phyloP scores from a whole-genome alignment of 805 yeast genomes.

The Monosporozyma solicola region DNA sequence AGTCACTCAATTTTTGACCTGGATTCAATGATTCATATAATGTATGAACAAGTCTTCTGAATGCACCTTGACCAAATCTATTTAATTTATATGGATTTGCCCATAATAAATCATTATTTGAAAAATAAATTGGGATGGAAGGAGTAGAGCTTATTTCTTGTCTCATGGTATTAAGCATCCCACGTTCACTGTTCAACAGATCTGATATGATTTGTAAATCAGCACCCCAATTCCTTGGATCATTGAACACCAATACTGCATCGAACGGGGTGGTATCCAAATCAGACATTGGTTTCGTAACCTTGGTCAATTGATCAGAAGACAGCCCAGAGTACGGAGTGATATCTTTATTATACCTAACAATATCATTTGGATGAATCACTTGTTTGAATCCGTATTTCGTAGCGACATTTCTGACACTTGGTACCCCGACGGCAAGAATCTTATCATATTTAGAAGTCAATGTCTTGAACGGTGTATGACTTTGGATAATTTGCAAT shows the following conservation, averaged over 20 bases:
- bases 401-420: constrained; percentile 63
- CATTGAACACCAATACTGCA: constrained; percentile 76
- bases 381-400: constrained; percentile 73
- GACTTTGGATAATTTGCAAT: constrained; percentile 72
- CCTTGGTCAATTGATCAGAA: constrained; percentile 36
- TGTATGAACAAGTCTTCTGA: constrained; percentile 52
- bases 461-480: constrained; percentile 70
- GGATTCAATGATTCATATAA: constrained; percentile 46
- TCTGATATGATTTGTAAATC: constrained; percentile 75
- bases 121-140: constrained; percentile 63
- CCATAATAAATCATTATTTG: constrained; percentile 81
- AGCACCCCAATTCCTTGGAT: constrained; percentile 81
- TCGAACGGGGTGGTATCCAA: constrained; percentile 43
- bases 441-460: constrained; percentile 50
- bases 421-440: constrained; percentile 68
- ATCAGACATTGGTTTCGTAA: constrained; percentile 24
- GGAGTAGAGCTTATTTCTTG: constrained; percentile 33
- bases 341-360: constrained; percentile 45
- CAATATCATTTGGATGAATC: constrained; percentile 61
- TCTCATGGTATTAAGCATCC: constrained; percentile 55
- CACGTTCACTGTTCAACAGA: constrained; percentile 52
- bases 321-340: constrained; percentile 78
- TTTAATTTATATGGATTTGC: constrained; percentile 72
- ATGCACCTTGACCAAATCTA: constrained; percentile 88
- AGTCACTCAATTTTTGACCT: constrained; percentile 41